A percentile compares a stretch with the other conserved stretches of the same genome.
phyloP scores from a whole-genome alignment of 2,329 filamentous ascomycete genomes.

The Clarireedia monteithiana region DNA sequence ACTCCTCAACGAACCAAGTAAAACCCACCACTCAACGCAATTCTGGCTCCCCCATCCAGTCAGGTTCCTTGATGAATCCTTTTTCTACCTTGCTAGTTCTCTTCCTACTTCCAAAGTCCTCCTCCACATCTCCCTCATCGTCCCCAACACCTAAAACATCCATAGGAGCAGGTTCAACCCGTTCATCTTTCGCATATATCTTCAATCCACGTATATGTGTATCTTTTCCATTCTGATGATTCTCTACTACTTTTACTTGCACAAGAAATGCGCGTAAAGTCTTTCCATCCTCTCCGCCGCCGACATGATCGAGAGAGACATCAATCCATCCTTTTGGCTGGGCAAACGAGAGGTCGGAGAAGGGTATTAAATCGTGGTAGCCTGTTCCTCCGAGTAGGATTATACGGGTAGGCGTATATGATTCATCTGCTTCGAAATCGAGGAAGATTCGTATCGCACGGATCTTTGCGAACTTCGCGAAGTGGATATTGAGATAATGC shows the following conservation, averaged over 20 bases:
- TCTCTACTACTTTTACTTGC: slow-evolving; percentile 86
- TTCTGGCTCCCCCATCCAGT: slow-evolving; percentile 31
- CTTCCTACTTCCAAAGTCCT: slow-evolving; percentile 6
- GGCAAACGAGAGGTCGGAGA: slow-evolving; percentile 70
- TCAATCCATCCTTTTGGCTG: slow-evolving; percentile 87
- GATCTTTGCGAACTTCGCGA: slow-evolving; percentile 75
- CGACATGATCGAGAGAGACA: slow-evolving; percentile 61
- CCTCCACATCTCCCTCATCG: slow-evolving; percentile 8
- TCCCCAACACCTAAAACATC: slow-evolving; percentile 9
- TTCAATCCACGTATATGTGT: slow-evolving; percentile 94
- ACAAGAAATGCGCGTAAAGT: slow-evolving; percentile 83
- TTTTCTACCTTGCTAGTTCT: not conserved
- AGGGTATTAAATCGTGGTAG: slow-evolving; percentile 85
- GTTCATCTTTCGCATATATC: slow-evolving; percentile 52
- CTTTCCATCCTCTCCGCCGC: slow-evolving; percentile 50
- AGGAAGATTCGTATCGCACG: slow-evolving; percentile 75
- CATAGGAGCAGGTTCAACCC: slow-evolving; percentile 16
- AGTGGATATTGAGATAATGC: slow-evolving; percentile 76
- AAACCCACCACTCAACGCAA: slow-evolving; percentile 16
- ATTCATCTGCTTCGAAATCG: slow-evolving; percentile 89
- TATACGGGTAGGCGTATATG: slow-evolving; percentile 92
- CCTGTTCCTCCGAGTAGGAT: slow-evolving; percentile 83
- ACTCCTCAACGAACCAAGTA: not conserved
- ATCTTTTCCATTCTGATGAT: slow-evolving; percentile 98
- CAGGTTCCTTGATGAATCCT: slow-evolving; percentile 23